Evolutionary conservation across 176 grass and related monocot genomes (phyloP).

Genomic region (Melocanna baccifera): DNA sequence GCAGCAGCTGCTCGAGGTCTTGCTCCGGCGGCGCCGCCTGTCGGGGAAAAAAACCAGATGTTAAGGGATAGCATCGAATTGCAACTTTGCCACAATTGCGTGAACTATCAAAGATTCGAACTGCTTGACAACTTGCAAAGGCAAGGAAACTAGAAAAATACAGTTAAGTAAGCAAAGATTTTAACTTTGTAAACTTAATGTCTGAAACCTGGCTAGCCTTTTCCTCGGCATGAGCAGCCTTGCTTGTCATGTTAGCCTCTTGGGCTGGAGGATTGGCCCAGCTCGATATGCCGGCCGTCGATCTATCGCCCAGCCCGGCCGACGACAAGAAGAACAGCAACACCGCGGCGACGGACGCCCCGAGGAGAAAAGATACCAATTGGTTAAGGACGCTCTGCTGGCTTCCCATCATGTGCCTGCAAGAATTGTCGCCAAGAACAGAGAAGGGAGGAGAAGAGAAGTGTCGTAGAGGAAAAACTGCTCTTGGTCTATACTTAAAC

Average conservation of each 20-base stretch:
- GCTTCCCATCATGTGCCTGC: constrained; percentile 27
- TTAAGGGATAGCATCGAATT: background rate
- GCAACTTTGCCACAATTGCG: background rate
- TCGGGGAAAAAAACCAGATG: background rate
- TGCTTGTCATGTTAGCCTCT: background rate
- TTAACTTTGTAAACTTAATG: background rate
- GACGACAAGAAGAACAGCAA: constrained; percentile 58
- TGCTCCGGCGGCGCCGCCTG: constrained; percentile 10
- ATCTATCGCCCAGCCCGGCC: background rate
- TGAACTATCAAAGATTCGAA: background rate
- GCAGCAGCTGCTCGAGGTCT: constrained; percentile 47
- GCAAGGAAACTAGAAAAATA: background rate
- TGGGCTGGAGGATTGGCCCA: constrained; percentile 31
- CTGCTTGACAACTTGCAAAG: background rate
- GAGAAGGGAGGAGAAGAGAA: background rate
- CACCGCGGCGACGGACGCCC: constrained; percentile 50
- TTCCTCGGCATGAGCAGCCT: background rate
- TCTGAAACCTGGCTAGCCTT: background rate
- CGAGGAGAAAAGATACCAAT: constrained; percentile 60
- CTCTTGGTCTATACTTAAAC: constrained; percentile 5
- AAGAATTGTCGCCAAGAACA: background rate
- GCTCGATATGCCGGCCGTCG: constrained; percentile 33
- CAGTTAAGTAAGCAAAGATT: background rate
- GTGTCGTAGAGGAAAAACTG: constrained; percentile 29
- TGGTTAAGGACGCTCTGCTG: constrained; percentile 49